phyloP scores from a whole-genome alignment of 2,329 filamentous ascomycete genomes.

The Aspergillus amoenus region DNA sequence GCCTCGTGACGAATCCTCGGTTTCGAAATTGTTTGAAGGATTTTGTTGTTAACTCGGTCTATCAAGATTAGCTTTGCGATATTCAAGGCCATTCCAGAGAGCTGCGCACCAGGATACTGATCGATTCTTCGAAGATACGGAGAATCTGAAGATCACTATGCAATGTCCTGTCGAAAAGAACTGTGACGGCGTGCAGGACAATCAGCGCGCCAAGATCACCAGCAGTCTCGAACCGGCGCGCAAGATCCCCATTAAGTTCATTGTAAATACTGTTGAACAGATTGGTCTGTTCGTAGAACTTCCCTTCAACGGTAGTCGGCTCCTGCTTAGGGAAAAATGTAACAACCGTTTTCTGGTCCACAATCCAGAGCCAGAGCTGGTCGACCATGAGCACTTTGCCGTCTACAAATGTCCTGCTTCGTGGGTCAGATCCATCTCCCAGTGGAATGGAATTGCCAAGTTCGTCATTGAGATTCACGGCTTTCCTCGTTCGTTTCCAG shows the following conservation, averaged over 20 bases:
- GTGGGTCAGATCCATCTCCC: conserved; percentile 14
- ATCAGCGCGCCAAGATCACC: conserved; percentile 64
- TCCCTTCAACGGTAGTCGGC: conserved; percentile 33
- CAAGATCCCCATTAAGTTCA: conserved; percentile 64
- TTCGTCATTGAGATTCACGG: conserved; percentile 40
- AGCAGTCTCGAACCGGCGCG: conserved; percentile 61
- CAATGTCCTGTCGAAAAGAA: conserved; percentile 59
- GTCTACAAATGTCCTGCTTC: conserved; percentile 25
- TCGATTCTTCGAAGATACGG: conserved; percentile 65
- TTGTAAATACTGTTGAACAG: conserved; percentile 65
- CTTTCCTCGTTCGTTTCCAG: conserved; percentile 61
- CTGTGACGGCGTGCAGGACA: conserved; percentile 61
- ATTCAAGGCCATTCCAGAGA: fast-evolving
- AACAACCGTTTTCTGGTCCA: conserved; percentile 35
- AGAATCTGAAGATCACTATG: conserved; percentile 64
- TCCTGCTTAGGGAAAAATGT: conserved; percentile 37
- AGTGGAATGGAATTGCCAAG: conserved; percentile 43
- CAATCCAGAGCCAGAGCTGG: conserved; percentile 59
- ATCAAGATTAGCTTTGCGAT: background rate
- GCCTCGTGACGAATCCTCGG: conserved; percentile 53
- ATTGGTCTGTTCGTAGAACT: conserved; percentile 52
- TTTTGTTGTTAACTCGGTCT: conserved; percentile 63
- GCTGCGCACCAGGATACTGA: conserved; percentile 58
- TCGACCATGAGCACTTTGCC: conserved; percentile 64
- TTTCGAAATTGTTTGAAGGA: conserved; percentile 63